Percentiles rank a stretch among this genome's conserved stretches.
Evolutionary conservation across 1,139 yeast species (phyloP).

Genomic region (Candida sp.): DNA sequence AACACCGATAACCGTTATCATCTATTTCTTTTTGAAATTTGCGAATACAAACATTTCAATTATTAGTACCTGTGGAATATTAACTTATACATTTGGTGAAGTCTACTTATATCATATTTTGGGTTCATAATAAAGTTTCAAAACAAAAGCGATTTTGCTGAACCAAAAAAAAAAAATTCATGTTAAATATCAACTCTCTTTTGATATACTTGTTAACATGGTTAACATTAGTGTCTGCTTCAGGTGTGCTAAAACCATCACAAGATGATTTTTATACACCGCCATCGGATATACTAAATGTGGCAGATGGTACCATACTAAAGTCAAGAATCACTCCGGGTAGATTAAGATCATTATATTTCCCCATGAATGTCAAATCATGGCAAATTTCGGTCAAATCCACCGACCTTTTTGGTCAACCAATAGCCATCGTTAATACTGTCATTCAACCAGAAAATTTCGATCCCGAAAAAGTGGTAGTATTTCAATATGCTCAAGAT

Average conservation of each 20-base stretch:
- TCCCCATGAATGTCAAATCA: constrained; percentile 9
- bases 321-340: constrained; percentile 12
- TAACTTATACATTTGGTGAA: too few relatives aligned
- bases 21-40: too few relatives aligned
- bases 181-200: background rate
- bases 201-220: background rate
- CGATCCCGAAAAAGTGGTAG: constrained; percentile 14
- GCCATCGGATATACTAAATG: constrained; percentile 16
- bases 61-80: too few relatives aligned
- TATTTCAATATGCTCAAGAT: constrained; percentile 9
- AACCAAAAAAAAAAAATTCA: too few relatives aligned
- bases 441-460: constrained; percentile 17
- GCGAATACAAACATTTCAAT: too few relatives aligned
- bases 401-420: constrained; percentile 14
- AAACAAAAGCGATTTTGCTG: background rate
- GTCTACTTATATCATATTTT: background rate
- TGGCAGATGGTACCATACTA: constrained; percentile 18
- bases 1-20: too few relatives aligned
- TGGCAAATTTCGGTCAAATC: constrained; percentile 19
- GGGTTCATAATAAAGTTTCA: too few relatives aligned
- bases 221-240: background rate
- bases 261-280: constrained; percentile 20
- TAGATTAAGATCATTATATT: constrained; percentile 9
- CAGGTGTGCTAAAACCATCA: constrained; percentile 4
- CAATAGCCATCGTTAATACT: constrained; percentile 19